Evolutionary conservation across 2,329 filamentous ascomycete species (phyloP).

Genomic region (Fusarium sp.): DNA sequence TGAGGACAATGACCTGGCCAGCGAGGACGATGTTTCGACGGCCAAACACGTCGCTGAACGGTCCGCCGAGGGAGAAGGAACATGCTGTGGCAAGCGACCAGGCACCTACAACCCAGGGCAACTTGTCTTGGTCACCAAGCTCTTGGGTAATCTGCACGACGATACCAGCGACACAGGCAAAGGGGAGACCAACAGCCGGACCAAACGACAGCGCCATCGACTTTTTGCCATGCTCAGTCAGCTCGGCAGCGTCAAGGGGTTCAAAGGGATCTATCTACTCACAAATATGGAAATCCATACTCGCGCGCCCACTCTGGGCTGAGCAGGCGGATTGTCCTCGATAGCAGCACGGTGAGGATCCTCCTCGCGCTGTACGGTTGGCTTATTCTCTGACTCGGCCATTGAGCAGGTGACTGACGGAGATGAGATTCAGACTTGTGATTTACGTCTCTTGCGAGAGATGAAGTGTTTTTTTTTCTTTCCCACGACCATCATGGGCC

Average conservation of each 20-base stretch:
- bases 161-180: neutral
- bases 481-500: too few relatives aligned
- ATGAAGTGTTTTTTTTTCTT: too few relatives aligned
- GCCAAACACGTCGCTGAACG: slow-evolving; percentile 13
- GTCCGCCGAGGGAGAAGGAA: slow-evolving; percentile 23
- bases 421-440: too few relatives aligned
- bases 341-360: slow-evolving; percentile 22
- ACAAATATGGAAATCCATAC: slow-evolving; percentile 19
- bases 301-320: neutral
- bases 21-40: slow-evolving; percentile 13
- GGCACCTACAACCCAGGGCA: slow-evolving; percentile 19
- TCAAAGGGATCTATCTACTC: neutral
- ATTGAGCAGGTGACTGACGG: too few relatives aligned
- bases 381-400: too few relatives aligned
- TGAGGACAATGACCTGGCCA: slow-evolving; percentile 4
- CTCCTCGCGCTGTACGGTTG: slow-evolving; percentile 12
- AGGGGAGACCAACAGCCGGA: slow-evolving; percentile 7
- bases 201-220: slow-evolving; percentile 22
- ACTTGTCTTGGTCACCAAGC: neutral
- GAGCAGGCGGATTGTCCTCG: slow-evolving; percentile 9
- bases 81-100: slow-evolving; percentile 14
- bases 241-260: neutral
- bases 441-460: too few relatives aligned
- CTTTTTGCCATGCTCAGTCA: neutral
- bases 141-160: slow-evolving; percentile 17